Evolutionary conservation across 169 alveolate genomes (phyloP).

Genomic region (Babesia ovis): DNA sequence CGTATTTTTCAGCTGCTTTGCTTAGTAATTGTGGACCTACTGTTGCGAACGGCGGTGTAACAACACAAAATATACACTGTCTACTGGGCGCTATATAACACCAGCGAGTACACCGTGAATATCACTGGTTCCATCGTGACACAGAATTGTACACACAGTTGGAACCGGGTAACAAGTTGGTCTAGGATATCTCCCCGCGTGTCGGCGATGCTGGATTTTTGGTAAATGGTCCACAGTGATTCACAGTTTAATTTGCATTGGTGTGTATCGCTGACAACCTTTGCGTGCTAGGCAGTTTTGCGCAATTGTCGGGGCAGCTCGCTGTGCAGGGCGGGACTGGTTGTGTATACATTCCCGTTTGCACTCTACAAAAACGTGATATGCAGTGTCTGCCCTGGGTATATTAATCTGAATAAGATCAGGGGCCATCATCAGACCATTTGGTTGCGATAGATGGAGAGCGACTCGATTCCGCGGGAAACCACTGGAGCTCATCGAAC

Average conservation of each 20-base stretch:
- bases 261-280: neutral
- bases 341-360: neutral
- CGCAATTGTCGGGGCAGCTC: conserved; percentile 25
- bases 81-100: neutral
- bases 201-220: neutral
- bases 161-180: neutral
- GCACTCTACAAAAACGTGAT: conserved; percentile 1
- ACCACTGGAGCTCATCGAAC: conserved; percentile 11
- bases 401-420: neutral
- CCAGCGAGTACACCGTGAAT: neutral
- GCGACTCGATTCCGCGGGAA: conserved; percentile 28
- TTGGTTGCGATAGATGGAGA: conserved; percentile 45
- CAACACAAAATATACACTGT: too few relatives aligned
- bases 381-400: neutral
- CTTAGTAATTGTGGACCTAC: too few relatives aligned
- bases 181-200: neutral
- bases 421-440: neutral
- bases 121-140: neutral
- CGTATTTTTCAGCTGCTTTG: too few relatives aligned
- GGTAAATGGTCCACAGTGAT: too few relatives aligned
- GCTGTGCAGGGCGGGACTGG: conserved; percentile 8
- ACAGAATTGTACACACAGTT: neutral
- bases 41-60: too few relatives aligned
- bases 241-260: too few relatives aligned
- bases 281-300: conserved; percentile 2